phyloP scores from a whole-genome alignment of 306 rosid genomes.

The Boehmeria nivea region DNA sequence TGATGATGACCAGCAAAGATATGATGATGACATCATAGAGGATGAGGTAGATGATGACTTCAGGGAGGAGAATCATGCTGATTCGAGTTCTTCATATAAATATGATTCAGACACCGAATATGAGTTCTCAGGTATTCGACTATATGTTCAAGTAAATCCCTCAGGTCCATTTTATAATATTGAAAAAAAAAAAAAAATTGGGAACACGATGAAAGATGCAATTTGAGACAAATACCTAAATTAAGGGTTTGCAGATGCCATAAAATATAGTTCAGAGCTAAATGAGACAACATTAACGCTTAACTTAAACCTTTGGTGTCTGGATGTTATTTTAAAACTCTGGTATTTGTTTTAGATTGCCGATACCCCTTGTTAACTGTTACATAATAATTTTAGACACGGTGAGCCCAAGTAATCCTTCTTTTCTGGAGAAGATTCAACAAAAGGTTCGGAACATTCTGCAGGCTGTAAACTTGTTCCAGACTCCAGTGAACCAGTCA shows the following conservation, averaged over 20 bases:
- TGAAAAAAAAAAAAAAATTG: too few relatives aligned
- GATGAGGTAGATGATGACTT: conserved; percentile 53
- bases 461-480: conserved; percentile 73
- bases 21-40: conserved; percentile 46
- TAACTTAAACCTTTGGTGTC: conserved; percentile 12
- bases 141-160: conserved; percentile 5
- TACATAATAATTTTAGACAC: conserved; percentile 34
- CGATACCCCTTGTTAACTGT: not conserved
- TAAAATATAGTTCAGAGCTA: too few relatives aligned
- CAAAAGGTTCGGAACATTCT: conserved; percentile 54
- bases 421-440: conserved; percentile 87
- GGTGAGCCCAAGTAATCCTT: conserved; percentile 51
- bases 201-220: too few relatives aligned
- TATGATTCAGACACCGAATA: conserved; percentile 49
- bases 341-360: not conserved
- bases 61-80: conserved; percentile 53
- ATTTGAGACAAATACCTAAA: too few relatives aligned
- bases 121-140: conserved; percentile 68
- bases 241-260: too few relatives aligned
- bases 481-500: conserved; percentile 83
- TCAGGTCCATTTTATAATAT: too few relatives aligned
- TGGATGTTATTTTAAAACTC: not conserved
- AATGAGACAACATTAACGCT: too few relatives aligned
- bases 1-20: conserved; percentile 58
- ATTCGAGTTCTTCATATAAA: conserved; percentile 51